phyloP scores from a whole-genome alignment of 495 filamentous ascomycete species.

The Geoglossum glabrum region DNA sequence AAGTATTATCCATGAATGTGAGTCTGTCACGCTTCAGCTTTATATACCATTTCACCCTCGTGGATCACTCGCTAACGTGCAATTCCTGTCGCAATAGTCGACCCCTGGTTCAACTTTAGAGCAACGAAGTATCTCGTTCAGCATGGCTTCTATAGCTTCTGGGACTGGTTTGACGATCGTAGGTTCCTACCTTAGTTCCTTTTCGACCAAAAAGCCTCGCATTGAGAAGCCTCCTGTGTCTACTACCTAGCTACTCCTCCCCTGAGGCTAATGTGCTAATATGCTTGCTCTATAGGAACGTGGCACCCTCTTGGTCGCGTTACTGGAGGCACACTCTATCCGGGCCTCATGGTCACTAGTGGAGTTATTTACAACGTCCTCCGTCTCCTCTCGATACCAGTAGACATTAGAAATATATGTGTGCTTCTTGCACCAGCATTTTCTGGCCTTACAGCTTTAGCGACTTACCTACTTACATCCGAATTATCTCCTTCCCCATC shows the following conservation, averaged over 20 bases:
- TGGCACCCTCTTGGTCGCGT: slow-evolving; percentile 99
- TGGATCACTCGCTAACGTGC: slow-evolving; percentile 12
- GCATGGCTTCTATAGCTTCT: slow-evolving; percentile 96
- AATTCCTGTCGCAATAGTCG: slow-evolving; percentile 36
- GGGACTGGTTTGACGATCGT: slow-evolving; percentile 99
- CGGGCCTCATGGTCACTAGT: slow-evolving; percentile 97
- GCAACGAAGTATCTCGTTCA: slow-evolving; percentile 94
- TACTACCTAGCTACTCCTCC: not conserved
- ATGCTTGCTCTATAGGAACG: slow-evolving; percentile 39
- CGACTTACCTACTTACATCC: slow-evolving; percentile 86
- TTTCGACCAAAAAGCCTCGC: not conserved
- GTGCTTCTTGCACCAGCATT: slow-evolving; percentile 90
- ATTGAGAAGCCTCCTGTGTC: not conserved
- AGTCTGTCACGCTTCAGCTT: slow-evolving; percentile 20
- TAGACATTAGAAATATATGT: slow-evolving; percentile 98
- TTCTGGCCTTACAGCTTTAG: slow-evolving; percentile 85
- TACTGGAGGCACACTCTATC: slow-evolving; percentile 95
- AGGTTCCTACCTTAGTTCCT: slow-evolving; percentile 14
- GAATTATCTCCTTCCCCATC: slow-evolving; percentile 88
- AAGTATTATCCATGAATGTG: slow-evolving; percentile 99
- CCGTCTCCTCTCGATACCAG: slow-evolving; percentile 74
- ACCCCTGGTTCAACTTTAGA: slow-evolving; percentile 99
- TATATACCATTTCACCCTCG: slow-evolving; percentile 1
- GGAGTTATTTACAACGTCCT: slow-evolving; percentile 91
- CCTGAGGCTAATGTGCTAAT: slow-evolving; percentile 5